Evolutionary conservation across 2,329 filamentous ascomycete species (phyloP).

Genomic region (Stachybotrys echinatus): DNA sequence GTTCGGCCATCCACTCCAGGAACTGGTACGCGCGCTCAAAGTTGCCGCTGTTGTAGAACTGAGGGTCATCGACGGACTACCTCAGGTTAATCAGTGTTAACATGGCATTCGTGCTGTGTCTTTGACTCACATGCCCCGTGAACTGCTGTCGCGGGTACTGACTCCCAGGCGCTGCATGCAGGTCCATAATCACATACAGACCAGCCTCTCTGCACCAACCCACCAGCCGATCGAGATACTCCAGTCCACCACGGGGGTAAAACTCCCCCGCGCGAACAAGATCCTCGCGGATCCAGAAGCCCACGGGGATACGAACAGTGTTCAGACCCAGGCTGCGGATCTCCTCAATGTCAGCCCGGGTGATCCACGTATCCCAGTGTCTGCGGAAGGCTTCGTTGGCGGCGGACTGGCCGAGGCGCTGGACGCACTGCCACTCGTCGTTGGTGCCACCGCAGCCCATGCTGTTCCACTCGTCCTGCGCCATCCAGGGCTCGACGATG

Average conservation of each 20-base stretch:
- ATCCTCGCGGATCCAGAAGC: slow-evolving; percentile 19
- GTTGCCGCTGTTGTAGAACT: slow-evolving; percentile 52
- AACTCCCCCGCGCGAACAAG: slow-evolving; percentile 13
- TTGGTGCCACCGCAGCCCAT: slow-evolving; percentile 19
- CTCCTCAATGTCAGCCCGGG: slow-evolving; percentile 13
- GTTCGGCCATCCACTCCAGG: slow-evolving; percentile 48
- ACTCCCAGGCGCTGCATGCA: slow-evolving; percentile 15
- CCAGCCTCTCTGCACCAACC: slow-evolving; percentile 17
- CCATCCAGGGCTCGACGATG: slow-evolving; percentile 21
- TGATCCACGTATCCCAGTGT: slow-evolving; percentile 18
- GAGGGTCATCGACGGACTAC: slow-evolving; percentile 20
- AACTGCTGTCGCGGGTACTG: slow-evolving; percentile 17
- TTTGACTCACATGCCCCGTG: slow-evolving; percentile 16
- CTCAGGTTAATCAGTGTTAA: background rate
- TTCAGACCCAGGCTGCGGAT: slow-evolving; percentile 16
- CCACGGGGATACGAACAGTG: slow-evolving; percentile 18
- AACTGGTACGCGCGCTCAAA: slow-evolving; percentile 50
- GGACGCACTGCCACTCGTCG: slow-evolving; percentile 18
- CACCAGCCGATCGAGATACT: slow-evolving; percentile 17
- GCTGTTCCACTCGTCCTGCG: slow-evolving; percentile 10
- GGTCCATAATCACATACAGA: slow-evolving; percentile 17
- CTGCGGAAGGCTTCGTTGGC: slow-evolving; percentile 15
- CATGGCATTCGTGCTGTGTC: background rate
- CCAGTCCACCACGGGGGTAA: slow-evolving; percentile 15
- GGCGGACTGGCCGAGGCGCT: slow-evolving; percentile 14